These are phyloP conservation scores for Kuraishia piskuri DNA, from an alignment of 805 yeast species.

Conservation along the genomic window DNA sequence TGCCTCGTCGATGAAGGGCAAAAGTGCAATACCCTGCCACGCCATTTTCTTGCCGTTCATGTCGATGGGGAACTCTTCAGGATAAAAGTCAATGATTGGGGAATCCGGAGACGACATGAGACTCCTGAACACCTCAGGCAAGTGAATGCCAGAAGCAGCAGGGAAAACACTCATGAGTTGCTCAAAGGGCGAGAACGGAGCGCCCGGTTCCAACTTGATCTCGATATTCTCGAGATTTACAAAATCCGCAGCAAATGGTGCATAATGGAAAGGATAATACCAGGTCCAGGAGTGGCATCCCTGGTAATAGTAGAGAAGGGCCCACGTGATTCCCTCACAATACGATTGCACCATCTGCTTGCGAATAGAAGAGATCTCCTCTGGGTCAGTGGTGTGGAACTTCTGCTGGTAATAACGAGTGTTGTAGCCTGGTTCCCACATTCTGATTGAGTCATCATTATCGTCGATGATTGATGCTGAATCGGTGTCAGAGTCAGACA, in stretches of 20 bases:
- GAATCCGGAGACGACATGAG: constrained; percentile 75
- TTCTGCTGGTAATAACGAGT: constrained; percentile 74
- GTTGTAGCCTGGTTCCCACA: constrained; percentile 85
- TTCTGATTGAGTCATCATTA: constrained; percentile 42
- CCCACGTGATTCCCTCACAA: constrained; percentile 97
- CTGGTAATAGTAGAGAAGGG: constrained; percentile 83
- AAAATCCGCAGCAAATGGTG: constrained; percentile 94
- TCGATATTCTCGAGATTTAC: constrained; percentile 41
- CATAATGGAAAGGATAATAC: constrained; percentile 96
- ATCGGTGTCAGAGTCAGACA: constrained; percentile 19
- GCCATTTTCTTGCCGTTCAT: constrained; percentile 94
- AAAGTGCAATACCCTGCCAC: constrained; percentile 89
- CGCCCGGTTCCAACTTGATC: constrained; percentile 46
- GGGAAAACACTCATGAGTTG: constrained; percentile 94
- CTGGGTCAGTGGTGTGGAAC: constrained; percentile 49
- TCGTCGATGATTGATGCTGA: constrained; percentile 33
- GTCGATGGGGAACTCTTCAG: constrained; percentile 79
- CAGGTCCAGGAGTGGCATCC: constrained; percentile 99
- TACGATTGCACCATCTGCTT: constrained; percentile 61
- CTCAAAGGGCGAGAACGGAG: constrained; percentile 85
- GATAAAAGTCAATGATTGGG: constrained; percentile 86
- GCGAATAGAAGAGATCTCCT: constrained; percentile 43
- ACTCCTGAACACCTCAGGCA: constrained; percentile 75
- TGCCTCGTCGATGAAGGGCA: constrained; percentile 87
- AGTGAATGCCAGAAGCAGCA: constrained; percentile 81